Evolutionary conservation across 805 yeast species (phyloP).

Genomic region (Nakazawaea wyomingensis): DNA sequence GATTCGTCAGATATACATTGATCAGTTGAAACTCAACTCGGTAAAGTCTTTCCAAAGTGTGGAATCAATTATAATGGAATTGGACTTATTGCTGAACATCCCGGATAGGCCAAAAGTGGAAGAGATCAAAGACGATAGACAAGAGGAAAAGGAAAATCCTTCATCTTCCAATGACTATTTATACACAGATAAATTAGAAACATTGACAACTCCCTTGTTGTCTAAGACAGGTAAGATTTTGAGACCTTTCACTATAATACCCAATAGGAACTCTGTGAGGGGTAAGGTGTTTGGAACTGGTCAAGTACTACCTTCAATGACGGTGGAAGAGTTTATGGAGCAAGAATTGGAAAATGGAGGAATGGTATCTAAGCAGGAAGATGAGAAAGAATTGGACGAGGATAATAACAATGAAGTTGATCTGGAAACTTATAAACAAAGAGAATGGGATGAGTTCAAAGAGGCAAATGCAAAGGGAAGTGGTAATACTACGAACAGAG

Average conservation of each 20-base stretch:
- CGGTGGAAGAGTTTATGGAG: slow-evolving; percentile 87
- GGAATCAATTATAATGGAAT: slow-evolving; percentile 60
- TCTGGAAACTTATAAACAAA: slow-evolving; percentile 62
- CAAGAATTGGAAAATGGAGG: slow-evolving; percentile 84
- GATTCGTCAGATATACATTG: slow-evolving; percentile 48
- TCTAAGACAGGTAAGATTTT: slow-evolving; percentile 73
- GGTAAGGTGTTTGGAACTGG: slow-evolving; percentile 84
- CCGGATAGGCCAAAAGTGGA: slow-evolving; percentile 25
- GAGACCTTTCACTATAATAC: slow-evolving; percentile 75
- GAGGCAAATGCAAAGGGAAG: slow-evolving; percentile 84
- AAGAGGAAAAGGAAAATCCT: slow-evolving; percentile 8
- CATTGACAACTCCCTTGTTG: slow-evolving; percentile 44
- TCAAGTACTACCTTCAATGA: slow-evolving; percentile 87
- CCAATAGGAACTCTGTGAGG: slow-evolving; percentile 50
- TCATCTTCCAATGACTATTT: slow-evolving; percentile 33
- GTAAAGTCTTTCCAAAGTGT: slow-evolving; percentile 50
- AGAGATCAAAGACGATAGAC: slow-evolving; percentile 15
- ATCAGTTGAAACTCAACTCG: slow-evolving; percentile 48
- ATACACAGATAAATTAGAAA: slow-evolving; percentile 63
- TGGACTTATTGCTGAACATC: slow-evolving; percentile 51
- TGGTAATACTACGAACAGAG: slow-evolving; percentile 78
- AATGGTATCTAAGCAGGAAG: slow-evolving; percentile 44
- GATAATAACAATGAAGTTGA: slow-evolving; percentile 63
- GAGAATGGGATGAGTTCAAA: slow-evolving; percentile 92
- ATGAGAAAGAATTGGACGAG: slow-evolving; percentile 34